phyloP scores from a whole-genome alignment of 106 monocot genomes.

The Dendrobium huoshanense region DNA sequence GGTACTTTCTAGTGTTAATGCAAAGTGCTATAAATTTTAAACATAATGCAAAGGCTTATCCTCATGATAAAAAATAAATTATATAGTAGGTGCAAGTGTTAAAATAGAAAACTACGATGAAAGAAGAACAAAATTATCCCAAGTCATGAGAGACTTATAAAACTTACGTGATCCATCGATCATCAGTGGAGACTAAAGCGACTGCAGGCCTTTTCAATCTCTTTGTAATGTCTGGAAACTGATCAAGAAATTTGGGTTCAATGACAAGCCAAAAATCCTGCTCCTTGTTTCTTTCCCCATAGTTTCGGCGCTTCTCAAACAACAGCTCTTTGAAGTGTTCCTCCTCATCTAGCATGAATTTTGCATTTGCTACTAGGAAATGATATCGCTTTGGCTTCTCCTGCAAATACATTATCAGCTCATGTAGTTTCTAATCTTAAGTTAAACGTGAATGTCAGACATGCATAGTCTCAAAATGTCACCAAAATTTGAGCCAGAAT shows the following conservation, averaged over 20 bases:
- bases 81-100: no score
- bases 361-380: constrained; percentile 87
- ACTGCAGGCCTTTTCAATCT: constrained; percentile 80
- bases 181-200: constrained; percentile 86
- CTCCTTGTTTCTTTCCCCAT: constrained; percentile 65
- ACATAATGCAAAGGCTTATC: no score
- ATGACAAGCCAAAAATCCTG: constrained; percentile 94
- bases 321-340: constrained; percentile 87
- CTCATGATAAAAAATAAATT: no score
- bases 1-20: no score
- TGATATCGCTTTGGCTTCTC: constrained; percentile 51
- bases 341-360: constrained; percentile 98
- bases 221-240: constrained; percentile 75
- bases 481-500: no score
- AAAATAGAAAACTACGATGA: neutral
- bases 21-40: no score
- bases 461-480: neutral
- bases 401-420: constrained; percentile 12
- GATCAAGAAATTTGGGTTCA: constrained; percentile 94
- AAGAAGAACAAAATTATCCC: neutral
- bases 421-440: neutral
- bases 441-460: neutral
- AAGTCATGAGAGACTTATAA: constrained; percentile 1
- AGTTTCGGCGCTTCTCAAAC: constrained; percentile 49
- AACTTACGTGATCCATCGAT: constrained; percentile 82